Base-by-base conservation (phyloP, 352 stramenopile genomes). In the Phytophthora uliginosa region DNA sequence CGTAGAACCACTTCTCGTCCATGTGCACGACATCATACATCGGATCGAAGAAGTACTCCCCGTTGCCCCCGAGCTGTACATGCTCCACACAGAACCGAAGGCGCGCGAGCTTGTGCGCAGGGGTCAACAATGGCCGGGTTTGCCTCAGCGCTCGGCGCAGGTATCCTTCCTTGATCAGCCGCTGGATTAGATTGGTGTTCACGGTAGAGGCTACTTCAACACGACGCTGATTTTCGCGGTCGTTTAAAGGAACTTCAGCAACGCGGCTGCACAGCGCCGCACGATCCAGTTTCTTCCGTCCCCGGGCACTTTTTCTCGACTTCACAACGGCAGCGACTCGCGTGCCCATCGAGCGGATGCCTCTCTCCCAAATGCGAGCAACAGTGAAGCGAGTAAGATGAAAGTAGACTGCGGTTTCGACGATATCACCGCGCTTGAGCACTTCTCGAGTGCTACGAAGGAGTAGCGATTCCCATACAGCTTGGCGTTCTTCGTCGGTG, bases 1-100 rank as follows among this genome's bases (percentile, higher is more conserved):
- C n/a, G n/a, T n/a, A n/a, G n/a, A n/a, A n/a, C n/a, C 50, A 67
- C 15, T 67, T 67, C 13, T 60, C 60, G 18, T 60, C 60, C 0
- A 56, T 42, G 31, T 60, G 22, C 0, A 67, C 60, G 20, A 58
- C 22, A n/a, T 67, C 50, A 17, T 45, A 59, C 50, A 59, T 31
- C 28, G 28, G 28, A 4, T 31, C 4, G 22, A 66, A 38, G 18
- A 31, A 18, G n/a, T 31, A 54, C 3, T 20, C 13, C 7, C 59
- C 33, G 33, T 59, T 20, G 34, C 6, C 4, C 2, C 3, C 24
- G 4, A n/a, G 36, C 13, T 40, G 53, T 10, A 56, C 26, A 5
- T 68, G 61, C 2, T 54, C 13, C 13, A 24, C 10, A 26, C 38
- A 61, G 9, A 53, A 56, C 26, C 54, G 13, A 18, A 68, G 10